Evolutionary conservation across 2,329 filamentous ascomycete genomes (phyloP).

Genomic region (Orbilia blumenaviensis): DNA sequence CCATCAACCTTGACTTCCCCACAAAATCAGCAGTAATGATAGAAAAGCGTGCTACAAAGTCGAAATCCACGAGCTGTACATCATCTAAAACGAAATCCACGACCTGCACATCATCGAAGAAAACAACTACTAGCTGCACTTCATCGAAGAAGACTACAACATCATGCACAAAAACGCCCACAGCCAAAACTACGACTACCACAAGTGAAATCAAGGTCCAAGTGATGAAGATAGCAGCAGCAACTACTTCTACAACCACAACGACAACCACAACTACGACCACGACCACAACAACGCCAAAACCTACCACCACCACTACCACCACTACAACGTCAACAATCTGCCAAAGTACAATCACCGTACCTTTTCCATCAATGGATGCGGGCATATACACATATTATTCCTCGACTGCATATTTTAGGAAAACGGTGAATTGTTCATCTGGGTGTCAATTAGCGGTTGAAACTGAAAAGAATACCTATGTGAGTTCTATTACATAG

Average conservation of each 20-base stretch:
- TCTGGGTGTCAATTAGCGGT: background rate
- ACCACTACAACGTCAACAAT: background rate
- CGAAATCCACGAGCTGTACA: background rate
- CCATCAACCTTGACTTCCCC: background rate
- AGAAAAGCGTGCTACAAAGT: background rate
- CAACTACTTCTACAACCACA: background rate
- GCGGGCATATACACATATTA: background rate
- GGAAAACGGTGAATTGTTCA: background rate
- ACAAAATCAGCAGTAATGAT: slow-evolving; percentile 3
- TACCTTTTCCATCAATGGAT: background rate
- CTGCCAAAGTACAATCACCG: background rate
- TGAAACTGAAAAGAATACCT: background rate
- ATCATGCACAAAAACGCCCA: background rate
- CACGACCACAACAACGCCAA: background rate
- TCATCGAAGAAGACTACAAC: background rate
- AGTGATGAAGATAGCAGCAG: too few relatives aligned
- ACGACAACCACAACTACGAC: background rate
- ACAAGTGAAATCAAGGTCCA: too few relatives aligned
- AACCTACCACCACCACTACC: too few relatives aligned
- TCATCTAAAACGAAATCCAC: background rate
- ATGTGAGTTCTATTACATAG: background rate
- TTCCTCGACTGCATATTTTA: background rate
- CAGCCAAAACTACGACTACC: background rate
- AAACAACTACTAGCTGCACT: background rate
- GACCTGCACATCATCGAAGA: background rate